Conservation (phyloP, 2,329 filamentous ascomycete genomes). For the Nannizziopsis arthrosporioides region DNA sequence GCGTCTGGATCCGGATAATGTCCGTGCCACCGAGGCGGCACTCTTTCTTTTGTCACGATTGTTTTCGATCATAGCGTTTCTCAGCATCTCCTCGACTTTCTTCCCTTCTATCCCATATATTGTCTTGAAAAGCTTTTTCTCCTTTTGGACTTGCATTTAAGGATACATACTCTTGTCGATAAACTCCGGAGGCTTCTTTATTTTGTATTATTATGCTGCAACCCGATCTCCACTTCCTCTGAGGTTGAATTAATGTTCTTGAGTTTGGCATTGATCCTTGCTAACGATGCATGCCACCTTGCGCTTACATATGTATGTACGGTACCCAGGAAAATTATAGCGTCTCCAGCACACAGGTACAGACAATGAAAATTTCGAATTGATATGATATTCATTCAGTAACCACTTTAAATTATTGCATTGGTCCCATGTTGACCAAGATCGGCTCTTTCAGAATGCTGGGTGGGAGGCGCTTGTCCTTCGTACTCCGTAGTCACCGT, state of each 20-base stretch:
- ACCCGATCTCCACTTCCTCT: constrained; percentile 10
- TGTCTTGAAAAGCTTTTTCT: constrained; percentile 3
- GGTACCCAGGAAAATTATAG: not conserved
- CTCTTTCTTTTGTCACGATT: not conserved
- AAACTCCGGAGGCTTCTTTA: constrained; percentile 1
- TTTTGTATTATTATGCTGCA: constrained; percentile 8
- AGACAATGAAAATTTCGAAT: too few relatives aligned
- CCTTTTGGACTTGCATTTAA: constrained; percentile 4
- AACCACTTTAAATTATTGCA: too few relatives aligned
- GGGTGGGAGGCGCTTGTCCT: too few relatives aligned
- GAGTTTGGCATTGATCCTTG: constrained; percentile 8
- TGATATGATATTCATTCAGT: too few relatives aligned
- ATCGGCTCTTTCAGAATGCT: too few relatives aligned
- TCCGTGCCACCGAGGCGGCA: not conserved
- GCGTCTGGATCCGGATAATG: constrained; percentile 28
- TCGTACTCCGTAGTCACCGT: too few relatives aligned
- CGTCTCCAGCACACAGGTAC: too few relatives aligned
- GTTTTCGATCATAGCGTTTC: constrained; percentile 8
- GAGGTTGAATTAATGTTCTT: constrained; percentile 11
- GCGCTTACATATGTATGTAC: constrained; percentile 6
- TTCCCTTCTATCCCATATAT: constrained; percentile 3
- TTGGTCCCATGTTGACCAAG: too few relatives aligned
- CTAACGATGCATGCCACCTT: constrained; percentile 1
- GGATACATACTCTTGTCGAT: not conserved
- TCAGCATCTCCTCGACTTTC: constrained; percentile 3